These are phyloP conservation scores for Metarhizium anisopliae DNA, from an alignment of 2,329 filamentous ascomycete genomes.

Conservation along the genomic window DNA sequence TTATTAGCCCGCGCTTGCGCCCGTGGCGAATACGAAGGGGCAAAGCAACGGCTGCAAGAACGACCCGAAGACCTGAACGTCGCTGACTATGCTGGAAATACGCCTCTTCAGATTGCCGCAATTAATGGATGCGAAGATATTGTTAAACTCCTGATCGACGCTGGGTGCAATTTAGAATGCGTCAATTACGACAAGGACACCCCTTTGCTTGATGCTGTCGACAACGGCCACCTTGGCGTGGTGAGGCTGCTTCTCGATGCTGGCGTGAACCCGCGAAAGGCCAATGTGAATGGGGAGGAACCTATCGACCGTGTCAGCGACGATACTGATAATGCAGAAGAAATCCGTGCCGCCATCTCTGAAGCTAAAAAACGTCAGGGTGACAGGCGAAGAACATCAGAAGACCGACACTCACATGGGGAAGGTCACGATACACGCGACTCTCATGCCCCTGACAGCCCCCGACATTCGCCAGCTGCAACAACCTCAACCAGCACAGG, in stretches of 20 bases:
- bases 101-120: slow-evolving; percentile 85
- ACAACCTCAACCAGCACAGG: slow-evolving; percentile 25
- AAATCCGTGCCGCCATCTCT: slow-evolving; percentile 63
- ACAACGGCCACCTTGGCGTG: slow-evolving; percentile 86
- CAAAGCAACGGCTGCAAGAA: slow-evolving; percentile 65
- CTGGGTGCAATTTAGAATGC: slow-evolving; percentile 76
- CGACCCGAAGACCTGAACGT: slow-evolving; percentile 82
- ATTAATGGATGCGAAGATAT: slow-evolving; percentile 81
- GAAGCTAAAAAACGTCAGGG: slow-evolving; percentile 48
- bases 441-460: slow-evolving; percentile 49
- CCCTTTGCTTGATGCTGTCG: slow-evolving; percentile 88
- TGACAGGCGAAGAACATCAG: slow-evolving; percentile 45
- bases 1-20: slow-evolving; percentile 84
- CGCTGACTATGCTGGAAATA: slow-evolving; percentile 92
- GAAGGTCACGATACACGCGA: slow-evolving; percentile 39
- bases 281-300: slow-evolving; percentile 87
- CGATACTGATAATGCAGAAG: slow-evolving; percentile 67
- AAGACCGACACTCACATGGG: slow-evolving; percentile 43
- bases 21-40: slow-evolving; percentile 70
- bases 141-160: slow-evolving; percentile 75
- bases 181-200: slow-evolving; percentile 80
- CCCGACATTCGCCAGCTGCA: slow-evolving; percentile 45
- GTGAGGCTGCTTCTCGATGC: slow-evolving; percentile 76
- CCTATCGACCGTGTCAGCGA: slow-evolving; percentile 75
- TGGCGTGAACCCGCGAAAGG: slow-evolving; percentile 83